Evolutionary conservation across 108 stramenopile genomes (phyloP).

Genomic region (Nitzschia sp.): DNA sequence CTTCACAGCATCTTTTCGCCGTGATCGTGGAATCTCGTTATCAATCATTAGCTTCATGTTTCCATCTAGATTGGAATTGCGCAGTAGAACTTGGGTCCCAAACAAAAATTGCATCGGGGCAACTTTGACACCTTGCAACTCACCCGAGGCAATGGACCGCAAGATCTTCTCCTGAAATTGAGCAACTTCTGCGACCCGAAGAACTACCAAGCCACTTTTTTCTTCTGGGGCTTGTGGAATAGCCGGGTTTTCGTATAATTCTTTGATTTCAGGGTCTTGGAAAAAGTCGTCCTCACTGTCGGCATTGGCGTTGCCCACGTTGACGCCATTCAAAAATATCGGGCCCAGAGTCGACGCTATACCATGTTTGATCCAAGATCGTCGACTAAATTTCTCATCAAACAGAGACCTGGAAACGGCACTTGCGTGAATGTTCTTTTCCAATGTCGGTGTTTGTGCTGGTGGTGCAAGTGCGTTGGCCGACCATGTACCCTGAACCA

Average conservation of each 20-base stretch:
- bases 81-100: constrained; percentile 61
- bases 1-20: constrained; percentile 37
- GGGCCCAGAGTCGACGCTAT: not conserved
- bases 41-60: constrained; percentile 69
- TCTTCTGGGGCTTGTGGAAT: constrained; percentile 38
- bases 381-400: no score
- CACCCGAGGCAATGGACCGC: constrained; percentile 54
- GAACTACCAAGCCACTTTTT: constrained; percentile 52
- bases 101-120: constrained; percentile 69
- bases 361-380: constrained; percentile 15
- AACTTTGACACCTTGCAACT: constrained; percentile 39
- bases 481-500: no score
- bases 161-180: constrained; percentile 75
- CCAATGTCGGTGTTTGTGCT: no score
- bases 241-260: constrained; percentile 26
- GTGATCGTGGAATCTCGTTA: constrained; percentile 50
- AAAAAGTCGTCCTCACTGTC: constrained; percentile 20
- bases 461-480: no score
- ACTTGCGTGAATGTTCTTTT: no score
- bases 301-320: not conserved
- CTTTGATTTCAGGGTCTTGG: constrained; percentile 26
- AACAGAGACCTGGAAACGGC: no score
- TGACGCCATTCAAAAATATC: not conserved
- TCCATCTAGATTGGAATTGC: constrained; percentile 62
- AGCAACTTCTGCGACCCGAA: constrained; percentile 69